Evolutionary conservation across 2,329 filamentous ascomycete genomes (phyloP).

Genomic region (Exophiala alcalophila): DNA sequence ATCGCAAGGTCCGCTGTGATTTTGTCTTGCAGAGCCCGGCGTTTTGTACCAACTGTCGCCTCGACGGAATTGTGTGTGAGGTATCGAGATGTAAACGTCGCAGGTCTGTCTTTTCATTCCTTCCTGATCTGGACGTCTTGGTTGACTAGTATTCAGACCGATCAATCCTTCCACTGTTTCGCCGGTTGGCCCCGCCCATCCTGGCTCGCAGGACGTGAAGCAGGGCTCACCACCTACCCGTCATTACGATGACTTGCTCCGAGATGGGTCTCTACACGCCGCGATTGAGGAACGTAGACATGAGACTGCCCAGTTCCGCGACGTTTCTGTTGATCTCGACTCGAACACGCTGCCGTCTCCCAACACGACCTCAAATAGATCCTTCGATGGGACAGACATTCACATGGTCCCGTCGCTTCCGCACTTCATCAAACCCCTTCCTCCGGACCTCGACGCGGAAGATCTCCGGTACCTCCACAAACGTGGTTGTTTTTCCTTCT

Average conservation of each 20-base stretch:
- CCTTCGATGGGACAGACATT: background rate
- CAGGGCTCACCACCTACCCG: background rate
- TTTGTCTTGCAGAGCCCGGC: slow-evolving; percentile 1
- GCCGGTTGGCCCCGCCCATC: background rate
- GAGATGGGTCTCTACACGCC: background rate
- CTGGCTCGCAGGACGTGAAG: background rate
- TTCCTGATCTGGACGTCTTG: no score
- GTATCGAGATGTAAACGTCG: slow-evolving; percentile 5
- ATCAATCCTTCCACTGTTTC: background rate
- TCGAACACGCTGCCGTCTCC: background rate
- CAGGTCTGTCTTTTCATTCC: no score
- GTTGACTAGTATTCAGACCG: background rate
- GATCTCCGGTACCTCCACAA: slow-evolving; percentile 6
- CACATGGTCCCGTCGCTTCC: background rate
- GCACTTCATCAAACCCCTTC: slow-evolving; percentile 9
- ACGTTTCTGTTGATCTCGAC: background rate
- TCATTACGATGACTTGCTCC: background rate
- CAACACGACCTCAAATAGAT: background rate
- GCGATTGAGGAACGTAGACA: background rate
- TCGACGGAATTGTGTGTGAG: slow-evolving; percentile 6
- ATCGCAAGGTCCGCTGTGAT: slow-evolving; percentile 10
- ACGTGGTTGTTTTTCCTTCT: slow-evolving; percentile 5
- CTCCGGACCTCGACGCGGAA: slow-evolving; percentile 2
- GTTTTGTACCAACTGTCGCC: slow-evolving; percentile 7
- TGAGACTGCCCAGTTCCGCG: background rate